Percentiles rank a stretch among this genome's conserved stretches.
phyloP scores from a whole-genome alignment of 495 filamentous ascomycete genomes.

The Podospora comata region DNA sequence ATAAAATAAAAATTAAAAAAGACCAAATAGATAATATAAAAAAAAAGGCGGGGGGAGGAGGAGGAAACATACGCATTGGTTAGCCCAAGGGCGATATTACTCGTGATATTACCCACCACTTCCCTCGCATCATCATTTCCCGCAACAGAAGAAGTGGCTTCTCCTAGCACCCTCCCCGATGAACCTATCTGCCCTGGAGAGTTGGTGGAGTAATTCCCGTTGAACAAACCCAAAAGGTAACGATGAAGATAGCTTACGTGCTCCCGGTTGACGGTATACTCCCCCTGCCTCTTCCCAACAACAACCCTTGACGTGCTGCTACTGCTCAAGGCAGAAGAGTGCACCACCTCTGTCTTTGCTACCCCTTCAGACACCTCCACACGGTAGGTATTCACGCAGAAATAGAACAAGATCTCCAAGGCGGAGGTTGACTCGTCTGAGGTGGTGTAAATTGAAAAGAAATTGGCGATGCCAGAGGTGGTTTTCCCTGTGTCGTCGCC shows the following conservation, averaged over 20 bases:
- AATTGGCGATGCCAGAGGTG: slow-evolving; percentile 22
- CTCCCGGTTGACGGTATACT: slow-evolving; percentile 22
- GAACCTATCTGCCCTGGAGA: slow-evolving; percentile 11
- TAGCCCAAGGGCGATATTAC: slow-evolving; percentile 29
- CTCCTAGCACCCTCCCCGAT: slow-evolving; percentile 19
- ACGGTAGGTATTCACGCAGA: slow-evolving; percentile 34
- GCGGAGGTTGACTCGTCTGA: slow-evolving; percentile 21
- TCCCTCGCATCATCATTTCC: neutral
- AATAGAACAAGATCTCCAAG: slow-evolving; percentile 28
- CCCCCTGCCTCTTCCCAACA: neutral
- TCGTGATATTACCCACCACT: slow-evolving; percentile 21
- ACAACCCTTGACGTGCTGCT: neutral
- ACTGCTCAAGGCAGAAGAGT: slow-evolving; percentile 18
- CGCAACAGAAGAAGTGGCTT: slow-evolving; percentile 17
- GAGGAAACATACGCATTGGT: slow-evolving; percentile 11
- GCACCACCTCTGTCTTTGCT: slow-evolving; percentile 18
- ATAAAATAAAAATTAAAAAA: too few species aligned
- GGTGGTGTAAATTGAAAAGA: slow-evolving; percentile 31
- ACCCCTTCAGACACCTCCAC: slow-evolving; percentile 15
- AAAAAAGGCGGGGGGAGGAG: too few species aligned
- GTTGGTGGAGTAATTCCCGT: slow-evolving; percentile 1
- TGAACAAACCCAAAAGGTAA: slow-evolving; percentile 1
- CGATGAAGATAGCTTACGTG: slow-evolving; percentile 17
- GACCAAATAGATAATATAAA: too few species aligned
- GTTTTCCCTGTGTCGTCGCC: slow-evolving; percentile 16